Base-by-base conservation (phyloP, 306 rosid genomes). In the Vigna hirtella region DNA sequence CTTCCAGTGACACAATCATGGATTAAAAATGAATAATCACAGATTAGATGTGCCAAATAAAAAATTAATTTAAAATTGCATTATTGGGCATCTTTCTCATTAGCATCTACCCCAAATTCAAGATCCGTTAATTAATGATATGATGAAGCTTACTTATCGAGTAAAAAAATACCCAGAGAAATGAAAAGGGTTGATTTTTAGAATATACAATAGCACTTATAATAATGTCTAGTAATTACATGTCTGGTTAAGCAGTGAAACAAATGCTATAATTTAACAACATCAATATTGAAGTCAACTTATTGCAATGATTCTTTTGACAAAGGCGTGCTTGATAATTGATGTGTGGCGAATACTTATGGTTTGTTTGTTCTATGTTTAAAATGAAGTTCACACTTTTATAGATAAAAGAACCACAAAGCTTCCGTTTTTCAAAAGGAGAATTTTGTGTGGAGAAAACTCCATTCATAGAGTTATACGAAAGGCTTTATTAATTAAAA, bases 21-120 rank as follows among this genome's bases (percentile, higher is more conserved):
- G 70, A 17, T 66, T 66, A 10, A 56, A 49, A 66, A 1, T 78
- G 3, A 51, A 64, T 63, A 51, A 72, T 63, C 40, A 74, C 79
- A 53, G 3, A 40, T 4, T 24, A 40, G 2, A 38, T 64, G 8
- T 17, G 0, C 9, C 30, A 36, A 64, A 36, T 17, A 36, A 36
- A 64, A 64, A 45, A 26, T 34, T 5, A 5, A 13, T 36, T n/a
- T 38, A 11, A 0, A 45, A 45, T 11, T 55, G 43, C 80, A 66
- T 79, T 22, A 16, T 38, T 30, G 16, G 16, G 26, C 30, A 64
- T 72, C 62, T 63, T 43, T 4, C 26, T 51, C 65, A 63, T 72
- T 62, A 71, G 16, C 17, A 63, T 61, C 34, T 38, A 55, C 49
- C n/a, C 66, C 36, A 49, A 56, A 45, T 65, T 58, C 70, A 42